Evolutionary conservation across 345 rosid genomes (phyloP), one percentile per base, ranked within the genome.

Genomic region (Dipteronia sinensis): DNA sequence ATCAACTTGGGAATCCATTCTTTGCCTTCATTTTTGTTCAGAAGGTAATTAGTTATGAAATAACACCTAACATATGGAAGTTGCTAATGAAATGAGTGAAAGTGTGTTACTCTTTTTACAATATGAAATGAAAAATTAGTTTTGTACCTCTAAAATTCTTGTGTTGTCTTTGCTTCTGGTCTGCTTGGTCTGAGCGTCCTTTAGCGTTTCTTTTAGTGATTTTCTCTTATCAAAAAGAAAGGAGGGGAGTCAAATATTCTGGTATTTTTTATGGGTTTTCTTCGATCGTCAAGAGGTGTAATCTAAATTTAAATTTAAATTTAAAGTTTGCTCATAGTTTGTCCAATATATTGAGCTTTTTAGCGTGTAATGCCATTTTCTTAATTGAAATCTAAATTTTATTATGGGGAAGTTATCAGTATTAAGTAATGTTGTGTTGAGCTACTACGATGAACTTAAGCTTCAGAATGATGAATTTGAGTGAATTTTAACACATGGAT

Each of bases 1-100:
- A 80, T 77, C 82, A 74, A 74, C 71, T 69, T 78, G n/a, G 69
- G 76, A 65, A 76, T 71, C 51, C 74, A 82, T 85, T 87, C 81
- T 79, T 82, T 83, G 80, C 86, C 90, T 83, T 85, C 87, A 74
- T 77, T 83, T 86, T 85, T 69, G 75, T 72, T 83, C 65, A 78
- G 87, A 84, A 85, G 90, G 87, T 84, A 84, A 79, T 34, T 80
- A 49, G 64, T 79, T 70, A 31, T 61, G 69, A 77, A 67, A 67
- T 42, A 64, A 73, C 79, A 65, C 77, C 76, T 75, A 73, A 81
- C 76, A 19, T 78, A 63, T 78, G 47, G 65, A 65, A 72, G 65
- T 78, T 67, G 66, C 38, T 68, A 74, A 72, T 70, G 65, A 19
- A 76, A 15, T 63, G 69, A 65, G 74, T 73, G 76, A 59, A 31